These are phyloP conservation scores for Phytopythium cucurbitacearum DNA, from an alignment of 352 stramenopile genomes.

Conservation along the genomic window DNA sequence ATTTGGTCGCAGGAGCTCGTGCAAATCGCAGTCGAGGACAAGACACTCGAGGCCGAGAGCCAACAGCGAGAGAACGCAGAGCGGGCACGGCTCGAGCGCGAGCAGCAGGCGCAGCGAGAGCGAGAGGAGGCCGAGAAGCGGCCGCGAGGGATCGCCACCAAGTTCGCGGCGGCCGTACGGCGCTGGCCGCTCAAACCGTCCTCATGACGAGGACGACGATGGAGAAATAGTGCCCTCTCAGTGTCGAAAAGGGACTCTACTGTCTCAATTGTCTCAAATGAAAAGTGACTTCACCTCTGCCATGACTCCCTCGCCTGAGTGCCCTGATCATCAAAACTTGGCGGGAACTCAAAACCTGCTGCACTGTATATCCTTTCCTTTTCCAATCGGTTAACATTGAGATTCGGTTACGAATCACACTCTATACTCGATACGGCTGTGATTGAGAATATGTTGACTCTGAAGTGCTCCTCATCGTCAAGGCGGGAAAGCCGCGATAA, in stretches of 20 bases:
- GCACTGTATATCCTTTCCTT: not conserved
- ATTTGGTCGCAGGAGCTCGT: constrained; percentile 44
- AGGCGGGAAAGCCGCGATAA: too few species aligned
- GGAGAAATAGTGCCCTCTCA: constrained; percentile 28
- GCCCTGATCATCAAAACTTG: not conserved
- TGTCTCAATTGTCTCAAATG: not conserved
- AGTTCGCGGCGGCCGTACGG: not conserved
- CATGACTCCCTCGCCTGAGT: not conserved
- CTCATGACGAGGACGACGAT: constrained; percentile 2
- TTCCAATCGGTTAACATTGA: not conserved
- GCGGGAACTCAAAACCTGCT: not conserved
- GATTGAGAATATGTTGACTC: too few species aligned
- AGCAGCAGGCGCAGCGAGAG: constrained; percentile 2
- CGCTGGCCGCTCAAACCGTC: constrained; percentile 1
- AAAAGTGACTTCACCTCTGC: too few species aligned
- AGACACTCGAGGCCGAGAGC: constrained; percentile 22
- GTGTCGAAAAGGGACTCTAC: not conserved
- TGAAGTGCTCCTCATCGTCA: too few species aligned
- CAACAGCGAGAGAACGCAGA: constrained; percentile 14
- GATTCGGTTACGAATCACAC: too few species aligned
- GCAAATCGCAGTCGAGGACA: constrained; percentile 35
- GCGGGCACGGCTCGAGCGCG: not conserved
- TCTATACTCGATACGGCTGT: too few species aligned
- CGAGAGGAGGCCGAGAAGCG: constrained; percentile 5
- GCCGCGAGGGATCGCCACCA: constrained; percentile 5